Evolutionary conservation across 192 early-diverging fungal genomes (phyloP).

Genomic region (Spinellus fusiger): DNA sequence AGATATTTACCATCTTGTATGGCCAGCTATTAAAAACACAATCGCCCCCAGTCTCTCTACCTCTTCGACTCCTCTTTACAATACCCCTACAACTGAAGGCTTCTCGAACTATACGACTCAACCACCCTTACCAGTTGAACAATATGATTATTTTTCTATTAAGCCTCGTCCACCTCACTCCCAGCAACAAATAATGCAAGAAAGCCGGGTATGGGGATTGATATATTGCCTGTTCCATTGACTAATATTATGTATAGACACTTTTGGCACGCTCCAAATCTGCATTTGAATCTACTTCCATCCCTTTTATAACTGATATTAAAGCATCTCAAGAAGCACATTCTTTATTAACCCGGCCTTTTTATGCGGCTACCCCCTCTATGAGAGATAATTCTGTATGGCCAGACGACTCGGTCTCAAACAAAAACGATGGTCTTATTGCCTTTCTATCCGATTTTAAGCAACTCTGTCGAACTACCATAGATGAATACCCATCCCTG

Average conservation of each 20-base stretch:
- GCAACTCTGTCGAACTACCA: background rate
- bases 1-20: slow-evolving; percentile 1
- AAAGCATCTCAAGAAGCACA: background rate
- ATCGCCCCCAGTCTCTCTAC: background rate
- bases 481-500: too few relatives aligned
- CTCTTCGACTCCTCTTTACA: background rate
- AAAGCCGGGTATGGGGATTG: background rate
- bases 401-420: background rate
- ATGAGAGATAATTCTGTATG: background rate
- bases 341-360: background rate
- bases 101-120: background rate
- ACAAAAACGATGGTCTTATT: too few relatives aligned
- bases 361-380: background rate
- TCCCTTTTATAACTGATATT: background rate
- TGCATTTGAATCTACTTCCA: background rate
- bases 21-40: background rate
- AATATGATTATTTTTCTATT: background rate
- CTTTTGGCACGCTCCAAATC: background rate
- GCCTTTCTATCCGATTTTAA: background rate
- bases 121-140: background rate
- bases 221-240: background rate
- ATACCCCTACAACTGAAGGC: background rate
- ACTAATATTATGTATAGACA: background rate
- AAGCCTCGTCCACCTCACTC: background rate
- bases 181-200: background rate